Evolutionary conservation across 2,329 filamentous ascomycete genomes (phyloP).

Genomic region (Neofusicoccum ribis): DNA sequence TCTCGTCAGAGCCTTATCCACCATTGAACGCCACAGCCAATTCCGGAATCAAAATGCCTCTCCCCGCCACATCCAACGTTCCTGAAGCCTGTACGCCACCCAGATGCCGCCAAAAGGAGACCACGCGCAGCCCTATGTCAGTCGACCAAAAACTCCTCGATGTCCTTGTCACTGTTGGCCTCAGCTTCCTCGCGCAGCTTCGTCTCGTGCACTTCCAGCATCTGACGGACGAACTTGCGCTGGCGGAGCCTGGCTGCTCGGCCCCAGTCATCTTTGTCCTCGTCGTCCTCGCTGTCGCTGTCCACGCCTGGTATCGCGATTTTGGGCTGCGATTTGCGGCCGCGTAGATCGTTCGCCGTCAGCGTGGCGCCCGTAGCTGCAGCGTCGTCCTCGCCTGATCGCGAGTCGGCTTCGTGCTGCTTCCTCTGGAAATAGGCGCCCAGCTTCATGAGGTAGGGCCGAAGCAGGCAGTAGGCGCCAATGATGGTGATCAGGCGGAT

Average conservation of each 20-base stretch:
- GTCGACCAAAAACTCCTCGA: slow-evolving; percentile 65
- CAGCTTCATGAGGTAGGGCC: slow-evolving; percentile 71
- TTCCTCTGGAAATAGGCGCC: slow-evolving; percentile 64
- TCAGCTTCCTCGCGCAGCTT: slow-evolving; percentile 57
- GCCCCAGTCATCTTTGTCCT: slow-evolving; percentile 58
- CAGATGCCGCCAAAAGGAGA: neutral
- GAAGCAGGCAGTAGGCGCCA: slow-evolving; percentile 68
- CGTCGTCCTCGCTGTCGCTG: slow-evolving; percentile 48
- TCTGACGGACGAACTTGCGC: slow-evolving; percentile 64
- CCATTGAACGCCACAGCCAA: neutral
- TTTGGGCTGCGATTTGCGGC: slow-evolving; percentile 45
- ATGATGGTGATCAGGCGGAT: slow-evolving; percentile 71
- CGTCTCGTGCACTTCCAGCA: slow-evolving; percentile 63
- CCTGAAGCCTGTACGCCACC: neutral
- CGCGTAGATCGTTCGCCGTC: slow-evolving; percentile 36
- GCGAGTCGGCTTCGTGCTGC: slow-evolving; percentile 57
- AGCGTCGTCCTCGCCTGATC: slow-evolving; percentile 38
- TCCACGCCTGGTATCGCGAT: slow-evolving; percentile 55
- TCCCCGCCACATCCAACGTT: neutral
- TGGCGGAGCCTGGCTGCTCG: slow-evolving; percentile 70
- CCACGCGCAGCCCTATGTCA: neutral
- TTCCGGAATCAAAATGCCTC: neutral
- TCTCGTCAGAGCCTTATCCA: neutral
- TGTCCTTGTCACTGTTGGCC: slow-evolving; percentile 72
- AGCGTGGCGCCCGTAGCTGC: slow-evolving; percentile 38